These are phyloP conservation scores for Beauveria varroae DNA, from an alignment of 2,329 filamentous ascomycete genomes.

Conservation along the genomic window DNA sequence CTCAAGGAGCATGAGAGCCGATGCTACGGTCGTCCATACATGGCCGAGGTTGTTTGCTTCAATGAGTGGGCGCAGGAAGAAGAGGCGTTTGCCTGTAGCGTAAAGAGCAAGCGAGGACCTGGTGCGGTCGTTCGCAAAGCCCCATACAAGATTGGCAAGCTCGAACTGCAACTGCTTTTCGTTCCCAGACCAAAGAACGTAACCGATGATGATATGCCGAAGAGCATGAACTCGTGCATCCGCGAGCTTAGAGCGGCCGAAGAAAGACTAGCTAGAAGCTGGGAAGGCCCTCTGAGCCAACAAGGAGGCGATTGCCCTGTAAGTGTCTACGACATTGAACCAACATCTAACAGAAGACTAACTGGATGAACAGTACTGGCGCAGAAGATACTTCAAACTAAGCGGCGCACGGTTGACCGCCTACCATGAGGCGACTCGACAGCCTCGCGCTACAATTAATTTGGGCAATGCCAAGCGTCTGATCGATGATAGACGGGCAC, in stretches of 20 bases:
- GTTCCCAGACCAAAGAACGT: constrained; percentile 84
- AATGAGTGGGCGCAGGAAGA: constrained; percentile 98
- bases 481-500: constrained; percentile 80
- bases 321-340: constrained; percentile 35
- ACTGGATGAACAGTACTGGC: constrained; percentile 69
- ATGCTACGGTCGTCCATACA: constrained; percentile 82
- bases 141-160: constrained; percentile 93
- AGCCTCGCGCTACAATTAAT: constrained; percentile 95
- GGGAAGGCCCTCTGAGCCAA: constrained; percentile 86
- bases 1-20: constrained; percentile 85
- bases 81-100: constrained; percentile 67
- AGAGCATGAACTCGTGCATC: constrained; percentile 97
- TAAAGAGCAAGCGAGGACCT: constrained; percentile 85
- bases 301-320: constrained; percentile 97
- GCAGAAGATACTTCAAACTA: constrained; percentile 93
- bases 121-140: constrained; percentile 68
- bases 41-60: constrained; percentile 88
- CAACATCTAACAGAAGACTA: constrained; percentile 29
- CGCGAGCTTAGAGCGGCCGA: constrained; percentile 89
- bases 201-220: constrained; percentile 93
- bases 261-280: constrained; percentile 66
- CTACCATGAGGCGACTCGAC: constrained; percentile 90
- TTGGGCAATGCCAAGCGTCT: constrained; percentile 85
- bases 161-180: constrained; percentile 89
- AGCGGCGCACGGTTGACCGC: constrained; percentile 86